Evolutionary conservation across 169 alveolate genomes (phyloP).

Genomic region (Plasmodium vivax): DNA sequence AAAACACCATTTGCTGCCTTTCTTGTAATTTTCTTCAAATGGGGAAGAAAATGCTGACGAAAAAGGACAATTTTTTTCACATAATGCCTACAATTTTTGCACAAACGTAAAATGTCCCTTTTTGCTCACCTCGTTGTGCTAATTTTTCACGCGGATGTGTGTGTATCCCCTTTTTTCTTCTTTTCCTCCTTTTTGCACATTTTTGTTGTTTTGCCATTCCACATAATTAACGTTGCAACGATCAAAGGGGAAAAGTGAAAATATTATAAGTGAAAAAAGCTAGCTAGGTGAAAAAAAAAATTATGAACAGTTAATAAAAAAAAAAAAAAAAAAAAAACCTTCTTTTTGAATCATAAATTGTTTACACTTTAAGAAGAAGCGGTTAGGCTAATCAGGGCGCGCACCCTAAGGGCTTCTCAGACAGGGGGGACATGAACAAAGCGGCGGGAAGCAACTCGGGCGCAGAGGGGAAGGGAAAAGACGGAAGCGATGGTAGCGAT

Average conservation of each 20-base stretch:
- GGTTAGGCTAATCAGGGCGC: neutral
- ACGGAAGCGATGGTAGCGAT: neutral
- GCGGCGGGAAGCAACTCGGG: neutral
- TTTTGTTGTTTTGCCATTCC: neutral
- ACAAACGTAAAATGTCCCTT: neutral
- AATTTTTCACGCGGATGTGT: neutral
- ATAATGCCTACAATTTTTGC: neutral
- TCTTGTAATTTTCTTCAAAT: neutral
- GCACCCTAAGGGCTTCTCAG: neutral
- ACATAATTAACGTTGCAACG: neutral
- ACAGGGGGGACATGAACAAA: neutral
- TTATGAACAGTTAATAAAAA: neutral
- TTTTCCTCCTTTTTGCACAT: neutral
- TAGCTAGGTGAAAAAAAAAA: neutral
- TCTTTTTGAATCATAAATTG: neutral
- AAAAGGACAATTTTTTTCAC: neutral
- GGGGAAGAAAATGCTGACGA: neutral
- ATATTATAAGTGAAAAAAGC: neutral
- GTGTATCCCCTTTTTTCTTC: constrained; percentile 11
- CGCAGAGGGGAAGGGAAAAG: neutral
- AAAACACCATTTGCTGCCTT: neutral
- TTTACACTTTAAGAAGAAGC: neutral
- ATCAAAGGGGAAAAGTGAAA: neutral
- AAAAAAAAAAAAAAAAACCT: neutral
- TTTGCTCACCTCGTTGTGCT: neutral